phyloP scores from a whole-genome alignment of 2,329 filamentous ascomycete genomes.

The Diplodia sapinea region DNA sequence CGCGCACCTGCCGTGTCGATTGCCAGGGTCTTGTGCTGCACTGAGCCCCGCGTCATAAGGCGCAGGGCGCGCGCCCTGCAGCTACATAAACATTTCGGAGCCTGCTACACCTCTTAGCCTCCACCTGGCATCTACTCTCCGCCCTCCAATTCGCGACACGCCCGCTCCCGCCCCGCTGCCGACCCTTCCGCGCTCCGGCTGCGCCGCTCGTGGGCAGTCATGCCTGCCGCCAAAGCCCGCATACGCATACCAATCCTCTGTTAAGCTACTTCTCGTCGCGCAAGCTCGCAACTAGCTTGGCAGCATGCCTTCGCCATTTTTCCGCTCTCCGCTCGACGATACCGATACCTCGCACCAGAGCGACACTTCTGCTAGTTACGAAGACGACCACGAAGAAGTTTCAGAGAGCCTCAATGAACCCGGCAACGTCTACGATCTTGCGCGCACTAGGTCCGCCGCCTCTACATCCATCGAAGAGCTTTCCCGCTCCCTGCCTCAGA shows the following conservation, averaged over 20 bases:
- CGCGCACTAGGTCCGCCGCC: constrained; percentile 15
- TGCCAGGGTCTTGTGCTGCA: not conserved
- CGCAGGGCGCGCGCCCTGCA: constrained; percentile 14
- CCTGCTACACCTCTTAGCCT: constrained; percentile 5
- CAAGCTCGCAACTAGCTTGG: constrained; percentile 14
- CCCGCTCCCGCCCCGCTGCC: not conserved
- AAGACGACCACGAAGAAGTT: not conserved
- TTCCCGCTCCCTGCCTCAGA: constrained; percentile 20
- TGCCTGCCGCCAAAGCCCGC: constrained; percentile 5
- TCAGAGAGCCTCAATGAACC: not conserved
- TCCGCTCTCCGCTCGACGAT: constrained; percentile 26
- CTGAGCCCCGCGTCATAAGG: constrained; percentile 6
- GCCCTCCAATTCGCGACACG: not conserved
- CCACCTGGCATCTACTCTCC: constrained; percentile 25
- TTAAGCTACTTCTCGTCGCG: constrained; percentile 14
- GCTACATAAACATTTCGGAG: constrained; percentile 7
- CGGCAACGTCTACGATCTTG: constrained; percentile 16
- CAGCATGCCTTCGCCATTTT: constrained; percentile 26
- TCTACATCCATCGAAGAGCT: constrained; percentile 28
- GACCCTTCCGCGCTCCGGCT: constrained; percentile 11
- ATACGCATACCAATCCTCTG: constrained; percentile 8
- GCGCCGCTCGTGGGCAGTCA: constrained; percentile 26
- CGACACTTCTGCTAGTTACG: constrained; percentile 7
- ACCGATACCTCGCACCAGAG: constrained; percentile 16
- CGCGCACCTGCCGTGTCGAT: not conserved